Base-by-base conservation (phyloP, 441 rosid species). In the Aquilaria agallochum region DNA sequence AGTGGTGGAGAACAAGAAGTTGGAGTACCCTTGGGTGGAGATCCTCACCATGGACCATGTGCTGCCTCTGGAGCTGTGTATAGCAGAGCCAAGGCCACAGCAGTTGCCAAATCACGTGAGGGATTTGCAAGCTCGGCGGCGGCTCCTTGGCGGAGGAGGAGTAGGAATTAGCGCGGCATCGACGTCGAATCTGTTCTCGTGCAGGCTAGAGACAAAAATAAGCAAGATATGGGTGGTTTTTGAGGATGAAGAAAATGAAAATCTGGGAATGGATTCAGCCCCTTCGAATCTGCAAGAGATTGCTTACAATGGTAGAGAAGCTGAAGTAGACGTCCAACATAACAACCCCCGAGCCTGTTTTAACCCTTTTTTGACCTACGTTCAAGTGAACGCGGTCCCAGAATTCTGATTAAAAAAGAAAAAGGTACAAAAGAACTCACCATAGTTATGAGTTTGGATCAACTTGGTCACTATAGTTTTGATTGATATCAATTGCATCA, bases 221-320 rank as follows among this genome's bases (percentile, higher is more conserved):
- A 89, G 87, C 71, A 83, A 74, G 82, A 80, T 83, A 1, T 87
- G 96, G 93, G 93, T 89, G 56, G 76, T 76, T 66, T 89, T 87
- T 50, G 89, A 89, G 60, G 80, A 80, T 54, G 86, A 83, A 64
- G 77, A 75, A 5, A 36, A 36, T 3, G 42, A 36, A 36, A 36
- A 36, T 20, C 1, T 20, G 27, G 27, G 1, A 20, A 20, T 20
- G 27, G 27, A 20, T 20, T 20, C 27, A 20, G 1, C 27, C 27
- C 27, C 27, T 20, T 20, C 27, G 27, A 20, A 20, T 20, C 27
- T 20, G 27, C 27, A 20, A 20, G 27, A 20, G 27, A 20, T 20
- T 20, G 27, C 27, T 20, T 20, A 20, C 27, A 20, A 20, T 20
- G 27, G 1, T 20, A 20, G 27, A 20, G 27, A 20, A 20, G 27